These are phyloP conservation scores for Amanita subjunquillea DNA, from an alignment of 768 basidiomycete species.

Conservation along the genomic window DNA sequence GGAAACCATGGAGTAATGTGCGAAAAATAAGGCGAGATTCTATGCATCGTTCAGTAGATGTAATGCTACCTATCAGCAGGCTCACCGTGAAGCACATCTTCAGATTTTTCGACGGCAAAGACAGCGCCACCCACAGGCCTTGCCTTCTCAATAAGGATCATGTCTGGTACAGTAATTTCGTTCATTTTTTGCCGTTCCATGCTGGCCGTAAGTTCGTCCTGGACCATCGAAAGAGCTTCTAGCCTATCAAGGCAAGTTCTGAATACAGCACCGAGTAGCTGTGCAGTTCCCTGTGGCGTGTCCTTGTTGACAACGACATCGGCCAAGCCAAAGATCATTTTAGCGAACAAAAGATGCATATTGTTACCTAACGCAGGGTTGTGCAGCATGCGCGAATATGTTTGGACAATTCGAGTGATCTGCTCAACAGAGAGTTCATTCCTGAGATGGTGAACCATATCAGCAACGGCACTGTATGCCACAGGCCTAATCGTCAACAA, in stretches of 20 bases:
- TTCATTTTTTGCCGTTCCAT: constrained; percentile 40
- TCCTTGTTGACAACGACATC: constrained; percentile 77
- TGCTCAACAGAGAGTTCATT: constrained; percentile 70
- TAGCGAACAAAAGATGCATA: constrained; percentile 85
- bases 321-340: constrained; percentile 84
- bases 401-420: constrained; percentile 66
- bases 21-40: constrained; percentile 84
- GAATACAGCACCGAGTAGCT: constrained; percentile 65
- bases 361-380: constrained; percentile 72
- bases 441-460: constrained; percentile 88
- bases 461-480: constrained; percentile 83
- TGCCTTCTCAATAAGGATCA: constrained; percentile 69
- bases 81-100: constrained; percentile 70
- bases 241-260: constrained; percentile 80
- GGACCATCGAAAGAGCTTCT: constrained; percentile 63
- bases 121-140: constrained; percentile 74
- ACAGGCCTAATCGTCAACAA: constrained; percentile 40
- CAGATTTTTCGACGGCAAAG: constrained; percentile 73
- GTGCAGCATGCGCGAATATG: constrained; percentile 84
- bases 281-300: constrained; percentile 53
- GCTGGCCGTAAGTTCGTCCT: constrained; percentile 40
- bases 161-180: constrained; percentile 33
- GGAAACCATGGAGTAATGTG: constrained; percentile 81
- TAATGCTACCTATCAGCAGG: not conserved
- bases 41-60: constrained; percentile 20